A percentile compares a stretch with the other conserved stretches of the same genome.
Conservation (phyloP, 208 protist genomes). For the Trypanosoma theileri region DNA sequence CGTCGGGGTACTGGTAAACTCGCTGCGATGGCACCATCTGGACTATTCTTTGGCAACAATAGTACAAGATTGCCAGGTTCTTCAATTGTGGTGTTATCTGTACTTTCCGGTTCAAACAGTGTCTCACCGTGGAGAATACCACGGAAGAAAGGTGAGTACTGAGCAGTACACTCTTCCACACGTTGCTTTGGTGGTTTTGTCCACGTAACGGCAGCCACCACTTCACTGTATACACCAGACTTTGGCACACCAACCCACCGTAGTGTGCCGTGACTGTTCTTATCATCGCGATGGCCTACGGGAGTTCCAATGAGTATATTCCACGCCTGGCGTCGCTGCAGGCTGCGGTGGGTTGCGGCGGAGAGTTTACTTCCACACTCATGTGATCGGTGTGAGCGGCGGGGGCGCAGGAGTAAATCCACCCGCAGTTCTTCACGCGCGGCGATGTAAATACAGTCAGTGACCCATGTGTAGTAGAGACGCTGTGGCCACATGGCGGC, state of each 20-base stretch:
- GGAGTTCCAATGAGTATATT: conserved; percentile 38
- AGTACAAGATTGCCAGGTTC: conserved; percentile 9
- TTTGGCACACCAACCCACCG: conserved; percentile 28
- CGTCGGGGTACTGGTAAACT: not conserved
- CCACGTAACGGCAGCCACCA: conserved; percentile 25
- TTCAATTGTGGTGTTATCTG: conserved; percentile 22
- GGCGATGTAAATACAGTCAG: conserved; percentile 35
- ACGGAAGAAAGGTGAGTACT: conserved; percentile 22
- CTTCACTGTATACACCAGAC: conserved; percentile 11
- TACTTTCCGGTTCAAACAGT: conserved; percentile 19
- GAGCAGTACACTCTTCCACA: not conserved
- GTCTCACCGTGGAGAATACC: conserved; percentile 16
- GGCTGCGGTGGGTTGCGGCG: conserved; percentile 26
- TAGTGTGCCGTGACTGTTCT: conserved; percentile 40
- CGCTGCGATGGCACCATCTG: not conserved
- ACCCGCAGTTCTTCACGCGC: conserved; percentile 42
- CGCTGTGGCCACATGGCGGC: conserved; percentile 35
- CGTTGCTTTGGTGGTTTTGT: not conserved
- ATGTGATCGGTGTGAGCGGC: conserved; percentile 30
- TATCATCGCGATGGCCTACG: conserved; percentile 38
- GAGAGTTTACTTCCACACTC: conserved; percentile 44
- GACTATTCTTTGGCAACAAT: not conserved
- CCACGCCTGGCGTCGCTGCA: conserved; percentile 49
- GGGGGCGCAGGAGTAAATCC: conserved; percentile 35
- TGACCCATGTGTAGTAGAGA: conserved; percentile 54